Evolutionary conservation across 495 filamentous ascomycete species (phyloP).

Genomic region (Cercophora newfieldiana): DNA sequence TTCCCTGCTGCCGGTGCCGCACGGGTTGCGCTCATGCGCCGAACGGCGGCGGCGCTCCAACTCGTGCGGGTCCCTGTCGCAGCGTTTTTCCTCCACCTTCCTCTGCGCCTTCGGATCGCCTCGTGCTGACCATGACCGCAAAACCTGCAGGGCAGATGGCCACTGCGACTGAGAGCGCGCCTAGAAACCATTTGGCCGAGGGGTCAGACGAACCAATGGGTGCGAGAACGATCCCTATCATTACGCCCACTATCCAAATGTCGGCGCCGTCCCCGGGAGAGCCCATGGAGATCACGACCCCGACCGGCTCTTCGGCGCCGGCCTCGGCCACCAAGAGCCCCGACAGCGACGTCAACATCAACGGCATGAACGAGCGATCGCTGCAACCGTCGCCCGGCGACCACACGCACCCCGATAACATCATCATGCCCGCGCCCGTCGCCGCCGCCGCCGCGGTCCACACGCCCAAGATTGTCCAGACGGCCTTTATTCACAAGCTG

Average conservation of each 20-base stretch:
- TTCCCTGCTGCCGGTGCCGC: constrained; percentile 1
- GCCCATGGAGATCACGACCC: constrained; percentile 53
- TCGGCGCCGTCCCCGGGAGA: constrained; percentile 52
- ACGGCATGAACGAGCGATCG: constrained; percentile 32
- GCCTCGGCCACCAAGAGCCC: constrained; percentile 46
- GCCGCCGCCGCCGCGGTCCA: constrained; percentile 85
- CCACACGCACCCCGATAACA: constrained; percentile 31
- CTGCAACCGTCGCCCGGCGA: constrained; percentile 33
- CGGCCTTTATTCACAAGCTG: constrained; percentile 98
- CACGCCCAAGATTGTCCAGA: constrained; percentile 97
- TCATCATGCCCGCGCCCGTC: constrained; percentile 45
- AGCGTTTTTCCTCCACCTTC: constrained; percentile 6
- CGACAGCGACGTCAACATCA: constrained; percentile 44
- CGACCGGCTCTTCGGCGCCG: constrained; percentile 45
- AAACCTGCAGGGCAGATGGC: constrained; percentile 48
- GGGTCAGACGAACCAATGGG: constrained; percentile 43
- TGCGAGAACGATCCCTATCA: constrained; percentile 49
- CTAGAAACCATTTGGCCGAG: constrained; percentile 41
- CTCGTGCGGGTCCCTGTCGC: constrained; percentile 15
- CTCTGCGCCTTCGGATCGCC: background rate
- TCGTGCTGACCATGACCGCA: constrained; percentile 26
- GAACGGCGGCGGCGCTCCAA: constrained; percentile 2
- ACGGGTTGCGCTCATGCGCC: constrained; percentile 17
- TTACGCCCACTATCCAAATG: constrained; percentile 51
- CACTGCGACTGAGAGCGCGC: constrained; percentile 48